Evolutionary conservation across 1,284 basidiomycete genomes (phyloP).

Genomic region (Ganoderma lucidum): DNA sequence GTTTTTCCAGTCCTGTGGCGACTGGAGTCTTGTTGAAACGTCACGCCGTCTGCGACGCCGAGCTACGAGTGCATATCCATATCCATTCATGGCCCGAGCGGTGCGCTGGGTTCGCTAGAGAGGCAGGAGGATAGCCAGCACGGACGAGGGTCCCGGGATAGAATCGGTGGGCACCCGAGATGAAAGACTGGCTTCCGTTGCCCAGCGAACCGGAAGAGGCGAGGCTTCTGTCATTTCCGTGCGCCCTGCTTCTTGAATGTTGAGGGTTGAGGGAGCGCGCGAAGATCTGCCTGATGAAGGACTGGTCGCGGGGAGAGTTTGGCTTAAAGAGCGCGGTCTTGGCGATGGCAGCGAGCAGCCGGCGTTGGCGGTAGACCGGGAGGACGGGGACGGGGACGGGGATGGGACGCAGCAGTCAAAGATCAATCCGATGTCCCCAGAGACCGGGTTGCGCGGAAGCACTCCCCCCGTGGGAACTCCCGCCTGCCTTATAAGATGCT

Average conservation of each 20-base stretch:
- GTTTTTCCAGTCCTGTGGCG: not conserved
- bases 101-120: not conserved
- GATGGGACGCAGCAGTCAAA: not conserved
- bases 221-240: constrained; percentile 3
- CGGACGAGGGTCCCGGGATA: not conserved
- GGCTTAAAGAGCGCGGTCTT: not conserved
- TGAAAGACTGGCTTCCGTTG: constrained; percentile 6
- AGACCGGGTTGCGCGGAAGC: constrained; percentile 8
- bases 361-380: constrained; percentile 3
- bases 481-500: constrained; percentile 23
- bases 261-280: not conserved
- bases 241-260: not conserved
- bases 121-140: not conserved
- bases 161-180: not conserved
- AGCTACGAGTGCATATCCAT: not conserved
- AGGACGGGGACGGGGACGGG: not conserved
- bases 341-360: not conserved
- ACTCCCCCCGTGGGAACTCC: constrained; percentile 32
- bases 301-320: not conserved
- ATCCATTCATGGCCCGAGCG: not conserved
- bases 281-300: constrained; percentile 15
- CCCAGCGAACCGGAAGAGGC: not conserved
- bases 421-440: not conserved
- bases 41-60: not conserved
- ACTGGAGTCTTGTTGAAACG: constrained; percentile 1